Base-by-base conservation (phyloP, 2,329 filamentous ascomycete species). In the Raffaelea deltoideospora region DNA sequence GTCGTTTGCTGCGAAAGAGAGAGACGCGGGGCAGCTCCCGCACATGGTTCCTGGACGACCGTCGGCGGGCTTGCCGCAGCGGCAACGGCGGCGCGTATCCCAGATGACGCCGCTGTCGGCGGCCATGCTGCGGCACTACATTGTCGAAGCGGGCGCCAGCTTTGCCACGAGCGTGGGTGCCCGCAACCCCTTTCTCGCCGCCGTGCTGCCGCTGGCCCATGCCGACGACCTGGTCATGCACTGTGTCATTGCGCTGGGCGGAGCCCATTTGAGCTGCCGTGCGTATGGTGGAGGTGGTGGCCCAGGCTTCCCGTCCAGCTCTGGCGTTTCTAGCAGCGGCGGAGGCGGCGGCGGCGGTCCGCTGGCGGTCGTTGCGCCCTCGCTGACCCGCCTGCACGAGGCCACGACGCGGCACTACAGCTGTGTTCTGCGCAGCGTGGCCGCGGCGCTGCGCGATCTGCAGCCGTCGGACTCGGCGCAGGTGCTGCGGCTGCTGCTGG, bases 141-240 rank as follows among this genome's bases (percentile, higher is more conserved):
- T 47, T 13, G 39, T 42, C 22, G 33, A 41, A 35, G 34, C 42
- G 4, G 39, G 36, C 13, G 38, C 39, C 4, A 24, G 19, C 4
- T 28, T 46, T 14, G 33, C 38, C n/a, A 40, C 41, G n/a, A 30
- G 33, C 26, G 31, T 29, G 23, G 35, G 37, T 4, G 27, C 35
- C 3, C 36, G 33, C 38, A 47, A 47, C 37, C 43, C 46, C 2
- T 46, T 37, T 15, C 14, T 48, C 4, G 33, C 38, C 5, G 34
- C 36, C 27, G 30, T 48, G 11, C 34, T 48, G 26, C 46, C 46
- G 21, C 42, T 48, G 17, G 46, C 46, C 20, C 43, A 46, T 26
- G 36, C 35, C 28, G 45, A 48, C 41, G 45, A 48, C 31, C 42
- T 48, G 21, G 40, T 48, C n/a, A 46, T 48, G 46, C 46, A 48